Evolutionary conservation across 345 rosid species (phyloP), one percentile per base, ranked within the genome.

Genomic region (Rhizophora apiculata): DNA sequence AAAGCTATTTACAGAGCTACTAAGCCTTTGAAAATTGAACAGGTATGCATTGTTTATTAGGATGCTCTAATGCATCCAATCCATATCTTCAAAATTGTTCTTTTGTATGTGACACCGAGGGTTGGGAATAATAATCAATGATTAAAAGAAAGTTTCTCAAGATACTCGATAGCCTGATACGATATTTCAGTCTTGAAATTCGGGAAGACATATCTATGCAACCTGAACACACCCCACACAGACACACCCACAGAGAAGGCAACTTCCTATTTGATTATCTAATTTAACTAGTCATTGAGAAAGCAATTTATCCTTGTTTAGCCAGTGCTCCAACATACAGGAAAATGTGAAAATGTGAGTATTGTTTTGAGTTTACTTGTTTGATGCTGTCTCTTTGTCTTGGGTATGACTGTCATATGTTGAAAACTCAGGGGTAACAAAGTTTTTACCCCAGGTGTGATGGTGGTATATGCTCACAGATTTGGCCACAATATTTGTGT

Each of bases 1-100:
- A 82, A 68, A 73, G 89, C 95, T 22, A 54, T 49, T 20, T 85
- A 91, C 75, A 88, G 76, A 72, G 92, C 98, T 67, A 72, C 60
- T 24, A 72, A 89, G 49, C 97, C 97, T 26, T 59, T 60, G 65
- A 84, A 87, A 65, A 83, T 91, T 52, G 89, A 79, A 77, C 69
- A 80, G 97, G 98, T 94, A 86, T 64, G 72, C 60, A 32, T 49
- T 15, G 16, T 69, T 65, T 15, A 36, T 37, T 13, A 20, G 26
- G 19, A 60, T 29, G 19, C 15, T 52, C 21, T 61, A 11, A 8
- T 63, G 60, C 6, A 1, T 13, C 21, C 2, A 54, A 9, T 34
- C 24, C 52, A 72, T 73, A 54, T 15, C 24, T 32, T 61, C 48
- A 15, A 34, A 26, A 54, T 4, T 16, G 34, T 46, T 2, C 66